phyloP scores from a whole-genome alignment of 2,329 filamentous ascomycete genomes.

The Trichoderma afroharzianum region DNA sequence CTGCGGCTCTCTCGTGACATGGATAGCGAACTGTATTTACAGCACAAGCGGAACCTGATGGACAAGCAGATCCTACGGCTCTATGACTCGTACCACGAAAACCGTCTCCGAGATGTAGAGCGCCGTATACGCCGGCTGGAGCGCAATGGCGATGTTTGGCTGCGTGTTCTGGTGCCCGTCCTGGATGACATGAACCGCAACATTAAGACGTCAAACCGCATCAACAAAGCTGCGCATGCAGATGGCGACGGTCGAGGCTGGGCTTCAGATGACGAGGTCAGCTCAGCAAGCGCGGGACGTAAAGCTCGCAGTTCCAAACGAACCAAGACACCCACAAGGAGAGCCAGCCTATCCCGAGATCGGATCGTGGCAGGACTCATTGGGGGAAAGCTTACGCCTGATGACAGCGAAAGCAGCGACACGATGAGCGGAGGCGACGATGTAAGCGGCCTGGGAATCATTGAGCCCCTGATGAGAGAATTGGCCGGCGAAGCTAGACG shows the following conservation, averaged over 20 bases:
- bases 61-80: constrained; percentile 36
- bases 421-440: constrained; percentile 28
- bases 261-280: constrained; percentile 32
- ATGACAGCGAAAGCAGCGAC: constrained; percentile 25
- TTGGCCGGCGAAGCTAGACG: constrained; percentile 31
- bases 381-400: constrained; percentile 1
- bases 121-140: constrained; percentile 45
- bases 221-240: neutral
- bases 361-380: constrained; percentile 31
- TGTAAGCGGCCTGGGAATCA: constrained; percentile 35
- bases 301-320: constrained; percentile 15
- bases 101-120: constrained; percentile 46
- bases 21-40: constrained; percentile 25
- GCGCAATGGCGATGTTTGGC: constrained; percentile 44
- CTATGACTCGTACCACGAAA: constrained; percentile 41
- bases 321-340: constrained; percentile 22
- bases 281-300: constrained; percentile 9
- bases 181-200: constrained; percentile 42
- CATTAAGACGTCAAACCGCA: constrained; percentile 22
- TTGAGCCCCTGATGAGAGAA: constrained; percentile 46
- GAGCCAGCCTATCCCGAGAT: constrained; percentile 28
- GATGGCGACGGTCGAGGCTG: constrained; percentile 26
- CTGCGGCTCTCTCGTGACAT: constrained; percentile 22
- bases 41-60: constrained; percentile 22
- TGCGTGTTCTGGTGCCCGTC: constrained; percentile 43